Conservation (phyloP, 139 green algal genomes). For the Edaphochlamys debaryana region DNA sequence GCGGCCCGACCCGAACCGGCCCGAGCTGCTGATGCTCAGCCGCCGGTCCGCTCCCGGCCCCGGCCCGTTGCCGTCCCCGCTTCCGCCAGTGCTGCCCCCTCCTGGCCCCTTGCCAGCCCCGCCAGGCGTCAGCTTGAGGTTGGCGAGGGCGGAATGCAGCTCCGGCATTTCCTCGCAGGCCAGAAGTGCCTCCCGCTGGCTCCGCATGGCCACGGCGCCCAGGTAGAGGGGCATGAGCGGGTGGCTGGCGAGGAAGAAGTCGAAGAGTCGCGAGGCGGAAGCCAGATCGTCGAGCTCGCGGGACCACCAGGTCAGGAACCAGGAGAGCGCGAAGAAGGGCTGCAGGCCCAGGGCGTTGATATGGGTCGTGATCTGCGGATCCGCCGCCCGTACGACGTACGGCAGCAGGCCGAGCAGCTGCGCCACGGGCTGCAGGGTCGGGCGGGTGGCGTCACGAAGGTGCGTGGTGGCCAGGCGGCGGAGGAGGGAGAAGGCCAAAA, state of each 20-base stretch:
- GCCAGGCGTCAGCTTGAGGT: constrained; percentile 46
- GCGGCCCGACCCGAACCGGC: background rate
- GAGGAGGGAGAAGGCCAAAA: constrained; percentile 69
- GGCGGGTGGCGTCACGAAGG: constrained; percentile 84
- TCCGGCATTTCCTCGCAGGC: constrained; percentile 60
- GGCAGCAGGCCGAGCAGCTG: constrained; percentile 75
- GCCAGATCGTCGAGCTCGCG: constrained; percentile 76
- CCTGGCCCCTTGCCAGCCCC: background rate
- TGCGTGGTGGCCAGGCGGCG: constrained; percentile 62
- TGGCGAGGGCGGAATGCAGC: constrained; percentile 72
- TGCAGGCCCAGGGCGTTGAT: constrained; percentile 61
- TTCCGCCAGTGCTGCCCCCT: background rate
- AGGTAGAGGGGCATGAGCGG: constrained; percentile 94
- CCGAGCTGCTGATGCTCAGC: too few species aligned
- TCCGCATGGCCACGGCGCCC: constrained; percentile 72
- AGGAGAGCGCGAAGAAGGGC: constrained; percentile 75
- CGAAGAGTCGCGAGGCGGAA: constrained; percentile 81
- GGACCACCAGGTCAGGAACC: constrained; percentile 92
- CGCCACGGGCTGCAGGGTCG: constrained; percentile 72
- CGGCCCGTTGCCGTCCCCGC: background rate
- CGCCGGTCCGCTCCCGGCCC: too few species aligned
- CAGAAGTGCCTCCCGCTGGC: constrained; percentile 64
- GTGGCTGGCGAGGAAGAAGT: constrained; percentile 89
- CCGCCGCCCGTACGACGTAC: constrained; percentile 62
- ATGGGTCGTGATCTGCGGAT: constrained; percentile 50